Conservation (phyloP, 345 rosid genomes). For the Physaria fendleri region DNA sequence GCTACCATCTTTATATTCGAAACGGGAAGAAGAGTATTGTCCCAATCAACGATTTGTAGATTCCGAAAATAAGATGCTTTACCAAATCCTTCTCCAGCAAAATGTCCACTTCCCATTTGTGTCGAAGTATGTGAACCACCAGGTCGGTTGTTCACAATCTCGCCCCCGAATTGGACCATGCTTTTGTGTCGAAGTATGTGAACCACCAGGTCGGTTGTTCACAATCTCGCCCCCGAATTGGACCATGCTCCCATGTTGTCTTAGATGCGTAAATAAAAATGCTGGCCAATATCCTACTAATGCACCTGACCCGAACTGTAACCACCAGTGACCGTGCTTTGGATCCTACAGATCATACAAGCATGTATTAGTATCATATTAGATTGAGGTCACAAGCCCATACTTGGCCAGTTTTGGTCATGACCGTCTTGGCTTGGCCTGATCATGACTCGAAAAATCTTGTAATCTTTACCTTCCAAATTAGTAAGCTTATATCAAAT, state of each 20-base stretch:
- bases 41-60: slow-evolving; percentile 90
- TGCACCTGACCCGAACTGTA: slow-evolving; percentile 85
- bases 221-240: slow-evolving; percentile 96
- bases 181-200: slow-evolving; percentile 82
- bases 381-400: no score
- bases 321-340: slow-evolving; percentile 99
- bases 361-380: no score
- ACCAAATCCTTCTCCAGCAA: slow-evolving; percentile 84
- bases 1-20: slow-evolving; percentile 64
- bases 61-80: slow-evolving; percentile 89
- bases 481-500: slow-evolving; percentile 81
- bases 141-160: slow-evolving; percentile 64
- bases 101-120: slow-evolving; percentile 98
- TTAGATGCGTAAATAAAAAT: slow-evolving; percentile 66
- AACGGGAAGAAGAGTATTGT: slow-evolving; percentile 69
- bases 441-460: no score
- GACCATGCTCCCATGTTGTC: slow-evolving; percentile 84
- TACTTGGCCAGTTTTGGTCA: no score
- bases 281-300: slow-evolving; percentile 97
- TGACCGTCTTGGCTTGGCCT: no score
- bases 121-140: slow-evolving; percentile 82
- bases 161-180: slow-evolving; percentile 95
- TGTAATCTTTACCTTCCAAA: slow-evolving; percentile 81
- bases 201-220: slow-evolving; percentile 60
- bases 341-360: slow-evolving; percentile 63